Evolutionary conservation across 1,284 basidiomycete genomes (phyloP).

Genomic region (Ustilago xerochloae): DNA sequence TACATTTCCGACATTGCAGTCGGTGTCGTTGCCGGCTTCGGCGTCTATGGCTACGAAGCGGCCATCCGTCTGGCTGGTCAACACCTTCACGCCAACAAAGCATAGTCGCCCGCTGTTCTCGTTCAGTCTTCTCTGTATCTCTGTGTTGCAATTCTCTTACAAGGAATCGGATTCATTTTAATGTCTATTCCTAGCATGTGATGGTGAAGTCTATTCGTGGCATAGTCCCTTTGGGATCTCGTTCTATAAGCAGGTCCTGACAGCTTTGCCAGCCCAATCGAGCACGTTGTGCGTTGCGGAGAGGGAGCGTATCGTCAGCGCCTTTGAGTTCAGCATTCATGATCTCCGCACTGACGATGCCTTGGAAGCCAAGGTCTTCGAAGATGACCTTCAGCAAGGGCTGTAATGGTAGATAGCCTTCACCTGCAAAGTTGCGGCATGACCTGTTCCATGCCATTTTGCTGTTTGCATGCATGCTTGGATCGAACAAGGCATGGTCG

Average conservation of each 20-base stretch:
- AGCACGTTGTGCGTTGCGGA: not conserved
- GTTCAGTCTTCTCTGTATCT: too few species aligned
- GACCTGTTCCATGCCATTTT: constrained; percentile 23
- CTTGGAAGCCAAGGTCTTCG: constrained; percentile 8
- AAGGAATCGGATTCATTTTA: too few species aligned
- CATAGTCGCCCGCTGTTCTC: not conserved
- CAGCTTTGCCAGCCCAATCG: constrained; percentile 6
- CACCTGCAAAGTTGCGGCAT: constrained; percentile 8
- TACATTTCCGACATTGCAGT: constrained; percentile 66
- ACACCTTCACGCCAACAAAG: not conserved
- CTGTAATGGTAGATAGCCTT: constrained; percentile 15
- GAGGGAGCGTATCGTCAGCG: not conserved
- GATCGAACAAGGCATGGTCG: constrained; percentile 15
- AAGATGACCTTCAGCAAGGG: constrained; percentile 6
- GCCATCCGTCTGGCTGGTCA: constrained; percentile 18
- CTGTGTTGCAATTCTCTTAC: too few species aligned
- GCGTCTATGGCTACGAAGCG: constrained; percentile 31
- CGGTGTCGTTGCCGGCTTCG: constrained; percentile 61
- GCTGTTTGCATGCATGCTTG: constrained; percentile 15
- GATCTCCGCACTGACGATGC: constrained; percentile 7
- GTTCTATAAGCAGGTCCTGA: constrained; percentile 3
- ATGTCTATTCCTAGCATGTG: too few species aligned
- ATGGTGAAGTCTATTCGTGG: not conserved
- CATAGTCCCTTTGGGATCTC: not conserved
- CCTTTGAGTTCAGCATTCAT: constrained; percentile 8